Base-by-base conservation (phyloP, 441 rosid genomes). In the Gossypium schwendimanii region DNA sequence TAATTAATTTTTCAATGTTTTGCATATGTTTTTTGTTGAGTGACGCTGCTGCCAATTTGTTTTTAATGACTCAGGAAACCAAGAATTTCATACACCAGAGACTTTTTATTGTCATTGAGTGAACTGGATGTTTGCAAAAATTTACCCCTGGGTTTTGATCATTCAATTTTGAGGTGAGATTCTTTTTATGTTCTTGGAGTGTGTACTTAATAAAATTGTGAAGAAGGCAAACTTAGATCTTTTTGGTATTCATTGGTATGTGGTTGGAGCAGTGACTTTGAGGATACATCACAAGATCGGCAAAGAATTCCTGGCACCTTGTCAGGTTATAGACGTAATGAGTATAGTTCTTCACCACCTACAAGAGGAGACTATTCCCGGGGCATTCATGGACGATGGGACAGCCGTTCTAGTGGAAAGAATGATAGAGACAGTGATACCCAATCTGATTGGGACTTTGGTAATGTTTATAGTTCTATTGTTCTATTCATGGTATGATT, bases 301-400 rank as follows among this genome's bases (percentile, higher is more conserved):
- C 86, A 63, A 70, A 92, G 93, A 81, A 45, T 36, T 76, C 75
- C 96, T 36, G 89, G 91, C n/a, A 74, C 84, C 79, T 86, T 87
- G 67, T 78, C 88, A 11, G 77, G 81, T 77, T 88, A 73, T 68
- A 87, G 92, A 75, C 88, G 87, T 47, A 86, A 83, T 68, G 99
- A 96, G 65, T 88, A 88, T 84, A 83, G 96, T 64, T 93, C 98
- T 33, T 93, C 99, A 33, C 98, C 96, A 41, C 97, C 97, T 60
- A 87, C 83, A 65, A 86, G 91, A 82, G 98, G 93, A 76, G 98
- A 93, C 71, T 83, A 81, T 76, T 83, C 88, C 39, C 80, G 88
- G 74, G 91, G 87, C 60, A 49, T 63, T 53, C 89, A 85, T 78
- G 98, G 97, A 76, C 88, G 89, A 76, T 92, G 99, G 97, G 99